phyloP scores from a whole-genome alignment of 106 monocot genomes.

The Acorus gramineus region DNA sequence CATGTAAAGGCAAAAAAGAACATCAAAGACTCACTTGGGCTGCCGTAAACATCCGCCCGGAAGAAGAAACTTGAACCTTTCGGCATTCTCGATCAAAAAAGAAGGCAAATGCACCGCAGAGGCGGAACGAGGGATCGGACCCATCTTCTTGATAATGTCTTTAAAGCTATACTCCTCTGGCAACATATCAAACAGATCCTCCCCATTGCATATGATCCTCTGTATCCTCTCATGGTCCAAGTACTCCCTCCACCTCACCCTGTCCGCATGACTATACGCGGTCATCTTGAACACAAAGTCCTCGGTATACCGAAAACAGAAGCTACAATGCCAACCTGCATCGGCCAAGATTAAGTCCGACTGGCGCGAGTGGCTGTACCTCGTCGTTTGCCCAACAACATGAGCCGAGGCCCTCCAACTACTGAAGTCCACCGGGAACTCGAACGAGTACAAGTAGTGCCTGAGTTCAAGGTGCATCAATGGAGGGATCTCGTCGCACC shows the following conservation, averaged over 20 bases:
- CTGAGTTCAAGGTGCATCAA: constrained; percentile 71
- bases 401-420: constrained; percentile 80
- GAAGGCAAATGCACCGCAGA: constrained; percentile 78
- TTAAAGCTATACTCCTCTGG: constrained; percentile 80
- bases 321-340: constrained; percentile 96
- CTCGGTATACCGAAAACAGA: constrained; percentile 63
- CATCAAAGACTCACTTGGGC: no score
- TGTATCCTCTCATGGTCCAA: constrained; percentile 61
- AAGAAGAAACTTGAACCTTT: constrained; percentile 58
- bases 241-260: constrained; percentile 32
- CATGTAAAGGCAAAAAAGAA: no score
- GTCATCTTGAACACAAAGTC: constrained; percentile 87
- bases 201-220: constrained; percentile 64
- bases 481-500: constrained; percentile 74
- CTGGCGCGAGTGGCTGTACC: constrained; percentile 65
- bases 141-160: constrained; percentile 76
- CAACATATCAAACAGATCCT: constrained; percentile 78
- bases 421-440: constrained; percentile 63
- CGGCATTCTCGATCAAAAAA: constrained; percentile 60
- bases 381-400: constrained; percentile 21
- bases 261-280: constrained; percentile 87
- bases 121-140: constrained; percentile 53
- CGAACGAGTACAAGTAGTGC: constrained; percentile 87
- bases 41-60: constrained; percentile 71
- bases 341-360: constrained; percentile 56